phyloP scores from a whole-genome alignment of 208 protist species.

The Crithidia mellificae region DNA sequence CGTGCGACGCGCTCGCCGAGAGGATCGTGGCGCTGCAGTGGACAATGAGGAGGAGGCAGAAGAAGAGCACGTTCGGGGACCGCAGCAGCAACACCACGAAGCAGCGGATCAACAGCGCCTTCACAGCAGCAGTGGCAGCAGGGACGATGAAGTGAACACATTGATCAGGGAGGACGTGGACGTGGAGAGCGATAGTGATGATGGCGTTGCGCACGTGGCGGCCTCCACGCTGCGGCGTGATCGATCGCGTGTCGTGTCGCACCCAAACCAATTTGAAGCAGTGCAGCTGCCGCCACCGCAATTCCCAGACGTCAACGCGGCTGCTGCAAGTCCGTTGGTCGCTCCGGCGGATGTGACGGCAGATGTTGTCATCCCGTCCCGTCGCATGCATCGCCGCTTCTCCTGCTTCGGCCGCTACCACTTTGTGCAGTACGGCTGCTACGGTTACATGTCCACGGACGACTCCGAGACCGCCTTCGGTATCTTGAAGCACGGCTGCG shows the following conservation, averaged over 20 bases:
- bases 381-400: constrained; percentile 57
- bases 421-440: constrained; percentile 52
- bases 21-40: neutral
- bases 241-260: too few species aligned
- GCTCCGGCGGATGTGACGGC: constrained; percentile 5
- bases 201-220: too few species aligned
- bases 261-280: too few species aligned
- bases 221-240: too few species aligned
- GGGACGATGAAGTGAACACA: too few species aligned
- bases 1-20: neutral
- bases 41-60: neutral
- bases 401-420: constrained; percentile 78
- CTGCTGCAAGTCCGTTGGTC: neutral
- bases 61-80: neutral
- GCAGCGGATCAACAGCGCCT: too few species aligned
- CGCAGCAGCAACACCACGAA: too few species aligned
- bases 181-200: too few species aligned
- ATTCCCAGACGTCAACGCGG: neutral
- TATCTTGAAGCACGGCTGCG: constrained; percentile 57
- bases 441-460: constrained; percentile 59
- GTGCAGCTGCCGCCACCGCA: neutral
- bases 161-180: too few species aligned
- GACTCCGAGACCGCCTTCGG: constrained; percentile 68
- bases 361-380: constrained; percentile 18
- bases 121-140: too few species aligned